Base-by-base conservation (phyloP, 78 protist genomes). In the Dictyostelium firmibasis region DNA sequence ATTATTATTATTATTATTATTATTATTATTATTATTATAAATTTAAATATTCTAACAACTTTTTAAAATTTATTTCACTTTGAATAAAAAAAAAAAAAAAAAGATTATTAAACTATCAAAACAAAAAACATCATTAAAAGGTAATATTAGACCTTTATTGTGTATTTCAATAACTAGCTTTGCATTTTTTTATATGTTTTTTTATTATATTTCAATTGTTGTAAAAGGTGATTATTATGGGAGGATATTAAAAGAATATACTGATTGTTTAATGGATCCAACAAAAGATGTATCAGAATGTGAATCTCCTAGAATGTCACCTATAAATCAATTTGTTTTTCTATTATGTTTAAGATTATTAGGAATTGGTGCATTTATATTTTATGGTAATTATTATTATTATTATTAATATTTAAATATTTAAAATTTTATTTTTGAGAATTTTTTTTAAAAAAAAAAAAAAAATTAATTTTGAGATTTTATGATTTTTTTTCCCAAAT, bases 171-270 rank as follows among this genome's bases (percentile, higher is more conserved):
- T 70, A 13, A 70, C 77, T 11, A 31, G 77, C 14, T 70, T 70
- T 31, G 77, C 77, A 27, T 70, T 70, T 29, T 70, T 70, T 70
- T 70, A 70, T 70, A 70, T 70, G 77, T 70, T 70, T 14, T 67
- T 70, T 29, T 70, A 70, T 29, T 70, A 70, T 70, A 14, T 70
- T 3, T 70, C 77, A 29, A 18, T 70, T 11, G 77, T 31, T 3
- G 10, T 31, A 0, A 10, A 70, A 27, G 36, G 33, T 13, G 13
- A 31, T 14, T 31, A 9, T 31, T 70, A 70, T 70, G 10, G 31
- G 13, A 70, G 16, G 10, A 7, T 70, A 31, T 70, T 70, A 29
- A 31, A 70, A 0, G 77, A 70, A 10, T 70, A 70, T 70, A 31
- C 41, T 10, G 33, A 70, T 31, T 70, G 77, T 70, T 70, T 70